Evolutionary conservation across 768 basidiomycete genomes (phyloP).

Genomic region (Lepiota venenata): DNA sequence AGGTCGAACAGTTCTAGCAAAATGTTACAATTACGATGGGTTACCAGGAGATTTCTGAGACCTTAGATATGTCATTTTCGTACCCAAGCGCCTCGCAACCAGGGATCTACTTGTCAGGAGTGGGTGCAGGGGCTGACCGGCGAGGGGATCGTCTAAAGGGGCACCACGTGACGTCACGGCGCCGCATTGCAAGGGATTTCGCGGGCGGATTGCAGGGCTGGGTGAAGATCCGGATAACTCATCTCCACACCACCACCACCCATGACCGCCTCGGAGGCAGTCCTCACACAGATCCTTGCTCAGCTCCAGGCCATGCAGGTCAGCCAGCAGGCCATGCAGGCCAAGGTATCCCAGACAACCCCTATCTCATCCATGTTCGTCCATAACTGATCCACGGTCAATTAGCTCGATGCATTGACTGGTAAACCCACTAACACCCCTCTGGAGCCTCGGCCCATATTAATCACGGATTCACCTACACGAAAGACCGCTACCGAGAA

Average conservation of each 20-base stretch:
- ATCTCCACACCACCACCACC: slow-evolving; percentile 19
- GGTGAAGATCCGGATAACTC: slow-evolving; percentile 6
- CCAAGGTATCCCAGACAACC: slow-evolving; percentile 50
- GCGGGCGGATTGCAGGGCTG: neutral
- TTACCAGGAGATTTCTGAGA: too few relatives aligned
- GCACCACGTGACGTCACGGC: slow-evolving; percentile 6
- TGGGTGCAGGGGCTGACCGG: too few relatives aligned
- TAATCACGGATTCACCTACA: slow-evolving; percentile 22
- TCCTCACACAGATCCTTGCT: slow-evolving; percentile 68
- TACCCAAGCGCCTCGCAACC: too few relatives aligned
- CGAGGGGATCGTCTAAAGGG: too few relatives aligned
- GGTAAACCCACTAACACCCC: slow-evolving; percentile 18
- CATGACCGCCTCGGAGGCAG: slow-evolving; percentile 50
- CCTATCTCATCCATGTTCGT: too few relatives aligned
- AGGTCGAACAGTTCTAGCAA: too few relatives aligned
- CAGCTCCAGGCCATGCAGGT: slow-evolving; percentile 71
- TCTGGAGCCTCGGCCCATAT: slow-evolving; percentile 29
- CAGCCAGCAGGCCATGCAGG: slow-evolving; percentile 73
- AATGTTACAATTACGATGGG: too few relatives aligned
- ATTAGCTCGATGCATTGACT: slow-evolving; percentile 54
- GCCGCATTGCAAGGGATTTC: neutral
- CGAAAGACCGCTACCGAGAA: slow-evolving; percentile 1
- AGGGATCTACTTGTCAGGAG: too few relatives aligned
- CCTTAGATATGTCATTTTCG: too few relatives aligned
- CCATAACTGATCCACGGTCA: too few relatives aligned